phyloP scores from a whole-genome alignment of 2,329 filamentous ascomycete genomes.

The Ambrosiella beaveri region DNA sequence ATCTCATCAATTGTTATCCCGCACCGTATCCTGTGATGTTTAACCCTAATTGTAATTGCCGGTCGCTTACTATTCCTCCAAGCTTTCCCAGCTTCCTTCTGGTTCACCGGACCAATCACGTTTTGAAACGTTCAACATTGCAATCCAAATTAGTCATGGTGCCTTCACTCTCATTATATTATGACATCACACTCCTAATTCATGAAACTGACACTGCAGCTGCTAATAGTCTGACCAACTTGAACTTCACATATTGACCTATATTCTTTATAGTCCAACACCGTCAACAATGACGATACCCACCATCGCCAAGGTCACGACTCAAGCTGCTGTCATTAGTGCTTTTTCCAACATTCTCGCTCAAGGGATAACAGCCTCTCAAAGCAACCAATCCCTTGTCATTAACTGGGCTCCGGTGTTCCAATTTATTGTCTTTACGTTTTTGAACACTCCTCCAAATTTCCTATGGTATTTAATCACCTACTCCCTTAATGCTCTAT shows the following conservation, averaged over 20 bases:
- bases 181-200: background rate
- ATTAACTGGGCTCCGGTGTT: constrained; percentile 52
- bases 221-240: background rate
- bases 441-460: constrained; percentile 65
- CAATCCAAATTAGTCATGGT: background rate
- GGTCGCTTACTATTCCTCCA: background rate
- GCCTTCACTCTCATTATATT: background rate
- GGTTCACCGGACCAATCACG: background rate
- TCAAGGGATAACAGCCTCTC: constrained; percentile 49
- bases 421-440: constrained; percentile 59
- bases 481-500: background rate
- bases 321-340: constrained; percentile 49
- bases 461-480: constrained; percentile 51
- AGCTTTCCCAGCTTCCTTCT: background rate
- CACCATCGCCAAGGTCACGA: constrained; percentile 40
- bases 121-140: background rate
- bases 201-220: background rate
- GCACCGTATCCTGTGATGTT: background rate
- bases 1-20: no score
- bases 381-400: constrained; percentile 30
- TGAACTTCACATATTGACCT: background rate
- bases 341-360: constrained; percentile 56
- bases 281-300: constrained; percentile 18
- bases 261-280: background rate
- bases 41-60: background rate